Evolutionary conservation across 2,329 filamentous ascomycete genomes (phyloP).

Genomic region (Orbilia blumenaviensis): DNA sequence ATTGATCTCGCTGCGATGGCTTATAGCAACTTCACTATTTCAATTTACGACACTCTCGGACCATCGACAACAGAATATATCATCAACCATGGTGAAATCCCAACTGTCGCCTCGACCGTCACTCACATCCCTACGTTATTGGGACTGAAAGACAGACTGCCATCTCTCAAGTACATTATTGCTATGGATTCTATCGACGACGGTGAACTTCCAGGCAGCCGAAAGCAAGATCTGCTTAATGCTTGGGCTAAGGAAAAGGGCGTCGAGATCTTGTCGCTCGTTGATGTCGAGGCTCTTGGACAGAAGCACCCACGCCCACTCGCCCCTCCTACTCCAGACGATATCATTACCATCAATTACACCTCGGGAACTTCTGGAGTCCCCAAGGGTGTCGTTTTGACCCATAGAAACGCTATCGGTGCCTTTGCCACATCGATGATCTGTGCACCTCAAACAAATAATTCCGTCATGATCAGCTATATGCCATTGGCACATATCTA

Average conservation of each 20-base stretch:
- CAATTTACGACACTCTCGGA: conserved; percentile 94
- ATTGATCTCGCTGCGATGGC: conserved; percentile 86
- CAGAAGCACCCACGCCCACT: conserved; percentile 73
- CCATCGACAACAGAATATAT: conserved; percentile 93
- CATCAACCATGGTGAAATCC: conserved; percentile 84
- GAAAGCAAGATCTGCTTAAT: conserved; percentile 81
- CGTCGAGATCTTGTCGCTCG: conserved; percentile 79
- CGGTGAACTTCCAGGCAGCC: conserved; percentile 78
- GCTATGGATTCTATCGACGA: conserved; percentile 83
- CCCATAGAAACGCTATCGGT: conserved; percentile 81
- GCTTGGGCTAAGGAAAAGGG: conserved; percentile 77
- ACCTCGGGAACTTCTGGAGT: conserved; percentile 85
- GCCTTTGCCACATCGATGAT: conserved; percentile 69
- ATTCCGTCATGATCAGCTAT: conserved; percentile 78
- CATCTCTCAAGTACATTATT: conserved; percentile 85
- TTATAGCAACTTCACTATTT: conserved; percentile 87
- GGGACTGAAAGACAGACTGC: conserved; percentile 60
- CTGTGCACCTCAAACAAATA: conserved; percentile 65
- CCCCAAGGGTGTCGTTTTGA: conserved; percentile 84
- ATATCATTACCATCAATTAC: conserved; percentile 90
- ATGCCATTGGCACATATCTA: conserved; percentile 95
- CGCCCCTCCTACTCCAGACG: conserved; percentile 76
- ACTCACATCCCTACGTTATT: conserved; percentile 57
- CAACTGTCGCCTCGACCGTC: conserved; percentile 72
- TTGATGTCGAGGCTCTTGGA: conserved; percentile 83